These are phyloP conservation scores for Jamesozyma piceae DNA, from an alignment of 805 yeast species.

Conservation along the genomic window DNA sequence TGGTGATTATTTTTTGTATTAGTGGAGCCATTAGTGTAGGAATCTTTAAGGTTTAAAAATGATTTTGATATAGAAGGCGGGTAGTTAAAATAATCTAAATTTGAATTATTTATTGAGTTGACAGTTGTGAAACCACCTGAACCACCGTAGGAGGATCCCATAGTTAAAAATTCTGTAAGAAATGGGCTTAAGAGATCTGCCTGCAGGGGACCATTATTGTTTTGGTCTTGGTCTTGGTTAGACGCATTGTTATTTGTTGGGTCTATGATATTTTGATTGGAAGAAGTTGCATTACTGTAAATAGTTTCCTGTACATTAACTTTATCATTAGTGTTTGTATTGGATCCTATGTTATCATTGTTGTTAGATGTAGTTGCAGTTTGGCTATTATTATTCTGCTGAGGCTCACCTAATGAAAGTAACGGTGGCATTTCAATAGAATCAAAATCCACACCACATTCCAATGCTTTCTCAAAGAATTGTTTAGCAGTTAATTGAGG, in stretches of 20 bases:
- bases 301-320: background rate
- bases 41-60: constrained; percentile 1
- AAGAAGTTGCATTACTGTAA: background rate
- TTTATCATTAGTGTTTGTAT: background rate
- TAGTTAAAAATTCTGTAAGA: constrained; percentile 33
- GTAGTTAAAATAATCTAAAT: constrained; percentile 30
- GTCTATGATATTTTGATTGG: background rate
- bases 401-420: constrained; percentile 15
- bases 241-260: background rate
- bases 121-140: constrained; percentile 30
- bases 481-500: constrained; percentile 59
- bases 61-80: constrained; percentile 7
- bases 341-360: background rate
- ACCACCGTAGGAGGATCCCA: constrained; percentile 36
- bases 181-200: constrained; percentile 17
- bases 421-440: constrained; percentile 20
- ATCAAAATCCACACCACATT: constrained; percentile 24
- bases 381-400: background rate
- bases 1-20: background rate
- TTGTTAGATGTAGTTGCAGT: background rate
- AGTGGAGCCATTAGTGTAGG: background rate
- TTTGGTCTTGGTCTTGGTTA: background rate
- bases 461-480: constrained; percentile 28
- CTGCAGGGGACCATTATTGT: background rate
- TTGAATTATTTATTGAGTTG: constrained; percentile 21